phyloP scores from a whole-genome alignment of 2,329 filamentous ascomycete genomes.

The Hawksworthiomyces lignivorus region DNA sequence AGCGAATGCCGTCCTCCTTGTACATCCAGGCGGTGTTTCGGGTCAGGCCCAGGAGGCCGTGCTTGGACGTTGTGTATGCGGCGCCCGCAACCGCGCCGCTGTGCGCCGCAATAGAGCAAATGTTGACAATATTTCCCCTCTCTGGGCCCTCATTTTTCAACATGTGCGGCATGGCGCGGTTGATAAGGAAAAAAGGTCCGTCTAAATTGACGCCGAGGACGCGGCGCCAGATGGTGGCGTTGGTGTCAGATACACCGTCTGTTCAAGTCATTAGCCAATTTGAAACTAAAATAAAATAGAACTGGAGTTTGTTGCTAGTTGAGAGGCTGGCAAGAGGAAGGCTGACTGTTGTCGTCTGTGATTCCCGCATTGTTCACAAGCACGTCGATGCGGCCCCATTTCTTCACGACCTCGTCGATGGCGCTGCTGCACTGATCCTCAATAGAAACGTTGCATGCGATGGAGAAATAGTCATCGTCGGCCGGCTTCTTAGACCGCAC shows the following conservation, averaged over 20 bases:
- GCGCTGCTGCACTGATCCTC: no score
- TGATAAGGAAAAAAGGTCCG: conserved; percentile 36
- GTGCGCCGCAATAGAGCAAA: not conserved
- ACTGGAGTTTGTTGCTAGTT: no score
- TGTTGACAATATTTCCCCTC: conserved; percentile 4
- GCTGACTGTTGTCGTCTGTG: no score
- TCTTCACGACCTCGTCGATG: no score
- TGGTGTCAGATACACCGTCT: conserved; percentile 40
- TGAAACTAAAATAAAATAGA: no score
- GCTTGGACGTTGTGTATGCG: conserved; percentile 23
- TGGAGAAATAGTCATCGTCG: no score
- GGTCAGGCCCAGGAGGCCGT: conserved; percentile 26
- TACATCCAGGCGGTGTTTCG: conserved; percentile 53
- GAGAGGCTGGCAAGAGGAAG: no score
- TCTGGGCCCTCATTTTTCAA: not conserved
- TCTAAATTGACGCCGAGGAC: conserved; percentile 51
- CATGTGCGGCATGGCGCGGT: not conserved
- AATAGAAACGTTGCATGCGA: no score
- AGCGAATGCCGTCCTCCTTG: conserved; percentile 43
- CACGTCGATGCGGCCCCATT: conserved; percentile 42
- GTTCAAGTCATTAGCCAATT: no score
- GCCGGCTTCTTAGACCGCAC: no score
- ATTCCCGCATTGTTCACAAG: conserved; percentile 52
- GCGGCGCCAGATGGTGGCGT: conserved; percentile 40
- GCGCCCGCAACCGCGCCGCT: conserved; percentile 2